Conservation (phyloP, 2,329 filamentous ascomycete genomes). For the Apiospora rasikravindrae region DNA sequence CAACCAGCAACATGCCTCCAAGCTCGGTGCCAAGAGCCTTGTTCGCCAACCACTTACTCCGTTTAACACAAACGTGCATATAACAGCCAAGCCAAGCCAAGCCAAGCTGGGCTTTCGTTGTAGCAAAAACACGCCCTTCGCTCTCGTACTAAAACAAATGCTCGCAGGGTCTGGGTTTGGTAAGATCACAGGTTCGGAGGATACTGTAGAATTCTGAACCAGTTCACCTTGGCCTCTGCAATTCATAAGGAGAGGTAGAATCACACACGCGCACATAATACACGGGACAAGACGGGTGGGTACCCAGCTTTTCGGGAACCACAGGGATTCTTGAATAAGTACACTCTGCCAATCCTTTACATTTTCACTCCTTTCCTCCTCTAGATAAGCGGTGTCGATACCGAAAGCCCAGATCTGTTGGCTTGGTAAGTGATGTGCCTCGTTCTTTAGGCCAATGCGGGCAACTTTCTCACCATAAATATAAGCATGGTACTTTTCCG, state of each 20-base stretch:
- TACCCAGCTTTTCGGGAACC: slow-evolving; percentile 14
- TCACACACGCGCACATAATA: neutral
- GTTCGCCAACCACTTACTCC: slow-evolving; percentile 10
- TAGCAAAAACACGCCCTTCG: neutral
- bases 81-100: neutral
- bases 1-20: neutral
- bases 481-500: slow-evolving; percentile 9
- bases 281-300: slow-evolving; percentile 1
- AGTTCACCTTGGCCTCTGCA: neutral
- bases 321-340: slow-evolving; percentile 13
- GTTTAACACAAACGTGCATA: neutral
- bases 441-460: neutral
- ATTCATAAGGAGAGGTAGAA: neutral
- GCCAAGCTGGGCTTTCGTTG: neutral
- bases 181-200: neutral
- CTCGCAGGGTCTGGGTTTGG: neutral
- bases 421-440: neutral
- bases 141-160: neutral
- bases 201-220: neutral
- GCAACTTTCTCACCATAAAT: neutral
- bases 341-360: neutral
- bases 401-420: neutral
- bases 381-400: slow-evolving; percentile 8
- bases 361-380: neutral
- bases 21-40: slow-evolving; percentile 5